Conservation (phyloP, 305 asterid genomes). For the Rubia balearica region DNA sequence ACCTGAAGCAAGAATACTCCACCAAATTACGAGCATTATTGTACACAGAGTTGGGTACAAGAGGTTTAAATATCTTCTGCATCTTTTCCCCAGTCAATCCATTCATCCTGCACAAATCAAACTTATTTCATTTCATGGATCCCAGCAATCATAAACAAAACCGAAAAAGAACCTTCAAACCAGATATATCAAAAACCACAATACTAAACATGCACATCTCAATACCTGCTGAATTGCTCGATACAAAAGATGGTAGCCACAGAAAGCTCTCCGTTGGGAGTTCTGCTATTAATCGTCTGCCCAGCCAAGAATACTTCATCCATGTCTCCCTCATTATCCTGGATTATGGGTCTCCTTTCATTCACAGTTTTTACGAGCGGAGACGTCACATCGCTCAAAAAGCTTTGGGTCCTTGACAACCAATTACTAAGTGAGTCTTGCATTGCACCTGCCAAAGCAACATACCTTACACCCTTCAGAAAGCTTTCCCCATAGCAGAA, state of each 20-base stretch:
- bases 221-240: slow-evolving; percentile 98
- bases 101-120: slow-evolving; percentile 72
- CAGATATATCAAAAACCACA: neutral
- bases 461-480: neutral
- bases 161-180: neutral
- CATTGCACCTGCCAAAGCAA: slow-evolving; percentile 46
- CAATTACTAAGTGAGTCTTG: slow-evolving; percentile 70
- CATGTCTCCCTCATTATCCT: slow-evolving; percentile 38
- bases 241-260: slow-evolving; percentile 79
- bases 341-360: slow-evolving; percentile 40
- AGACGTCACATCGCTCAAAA: slow-evolving; percentile 60
- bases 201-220: slow-evolving; percentile 6
- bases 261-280: slow-evolving; percentile 72
- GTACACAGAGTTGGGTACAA: slow-evolving; percentile 63
- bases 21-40: slow-evolving; percentile 75
- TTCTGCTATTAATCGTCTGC: slow-evolving; percentile 64
- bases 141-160: slow-evolving; percentile 2
- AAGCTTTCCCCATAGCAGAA: neutral
- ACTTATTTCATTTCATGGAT: neutral
- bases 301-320: slow-evolving; percentile 62
- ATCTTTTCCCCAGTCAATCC: slow-evolving; percentile 85
- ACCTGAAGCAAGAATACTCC: slow-evolving; percentile 95
- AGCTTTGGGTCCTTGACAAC: slow-evolving; percentile 77
- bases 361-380: slow-evolving; percentile 70
- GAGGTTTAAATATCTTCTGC: slow-evolving; percentile 82